Conservation (phyloP, 2,329 filamentous ascomycete genomes). For the Phialophora chinensis region DNA sequence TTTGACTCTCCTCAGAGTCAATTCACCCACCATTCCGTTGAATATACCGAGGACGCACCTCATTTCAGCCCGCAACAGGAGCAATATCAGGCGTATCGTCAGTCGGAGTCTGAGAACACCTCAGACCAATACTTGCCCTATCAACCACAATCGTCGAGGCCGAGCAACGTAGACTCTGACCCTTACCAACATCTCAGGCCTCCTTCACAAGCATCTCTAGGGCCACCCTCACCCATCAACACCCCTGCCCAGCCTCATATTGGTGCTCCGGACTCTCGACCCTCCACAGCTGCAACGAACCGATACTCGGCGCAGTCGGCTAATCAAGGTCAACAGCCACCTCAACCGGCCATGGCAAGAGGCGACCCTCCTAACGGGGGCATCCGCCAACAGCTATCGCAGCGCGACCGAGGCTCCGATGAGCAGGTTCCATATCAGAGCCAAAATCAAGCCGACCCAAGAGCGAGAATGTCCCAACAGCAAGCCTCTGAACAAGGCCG, state of each 20-base stretch:
- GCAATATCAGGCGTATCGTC: conserved; percentile 36
- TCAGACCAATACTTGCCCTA: conserved; percentile 47
- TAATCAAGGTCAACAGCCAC: conserved; percentile 30
- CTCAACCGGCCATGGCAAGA: conserved; percentile 27
- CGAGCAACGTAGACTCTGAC: conserved; percentile 32
- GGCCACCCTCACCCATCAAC: conserved; percentile 45
- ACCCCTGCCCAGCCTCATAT: conserved; percentile 33
- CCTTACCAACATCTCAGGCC: conserved; percentile 42
- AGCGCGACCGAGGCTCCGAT: conserved; percentile 38
- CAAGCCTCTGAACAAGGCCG: conserved; percentile 50
- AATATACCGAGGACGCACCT: conserved; percentile 39
- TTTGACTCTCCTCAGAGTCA: conserved; percentile 35
- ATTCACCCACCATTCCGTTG: conserved; percentile 31
- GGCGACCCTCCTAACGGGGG: conserved; percentile 32
- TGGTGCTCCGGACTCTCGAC: conserved; percentile 32
- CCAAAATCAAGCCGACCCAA: conserved; percentile 43
- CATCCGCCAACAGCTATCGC: conserved; percentile 38
- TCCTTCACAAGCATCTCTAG: conserved; percentile 46
- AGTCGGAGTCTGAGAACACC: conserved; percentile 44
- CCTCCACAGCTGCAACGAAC: conserved; percentile 32
- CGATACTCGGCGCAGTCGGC: conserved; percentile 37
- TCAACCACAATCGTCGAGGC: conserved; percentile 26
- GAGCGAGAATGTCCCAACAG: conserved; percentile 39
- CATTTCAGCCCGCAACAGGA: conserved; percentile 33
- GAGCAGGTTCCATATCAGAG: conserved; percentile 41